Evolutionary conservation across 2,329 filamentous ascomycete species (phyloP).

Genomic region (Pseudogymnoascus pannorum): DNA sequence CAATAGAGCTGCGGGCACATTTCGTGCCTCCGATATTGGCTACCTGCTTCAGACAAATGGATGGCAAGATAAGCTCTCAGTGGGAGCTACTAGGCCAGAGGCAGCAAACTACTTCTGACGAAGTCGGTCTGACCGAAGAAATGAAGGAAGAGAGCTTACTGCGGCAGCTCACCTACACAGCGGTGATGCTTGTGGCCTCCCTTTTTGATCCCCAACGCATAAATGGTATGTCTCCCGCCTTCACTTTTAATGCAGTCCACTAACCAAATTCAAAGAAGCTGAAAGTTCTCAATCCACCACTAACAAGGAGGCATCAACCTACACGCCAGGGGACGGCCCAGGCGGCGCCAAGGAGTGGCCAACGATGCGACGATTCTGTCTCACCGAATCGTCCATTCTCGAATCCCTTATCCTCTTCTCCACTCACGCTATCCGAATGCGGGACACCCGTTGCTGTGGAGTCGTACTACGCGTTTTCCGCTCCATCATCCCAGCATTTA

Average conservation of each 20-base stretch:
- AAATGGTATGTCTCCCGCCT: slow-evolving; percentile 40
- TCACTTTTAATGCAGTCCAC: neutral
- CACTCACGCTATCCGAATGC: slow-evolving; percentile 81
- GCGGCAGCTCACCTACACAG: slow-evolving; percentile 83
- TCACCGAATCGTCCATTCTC: slow-evolving; percentile 69
- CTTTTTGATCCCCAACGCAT: slow-evolving; percentile 69
- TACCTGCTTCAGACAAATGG: slow-evolving; percentile 76
- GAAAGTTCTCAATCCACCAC: slow-evolving; percentile 6
- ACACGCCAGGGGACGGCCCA: slow-evolving; percentile 16
- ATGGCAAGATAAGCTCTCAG: slow-evolving; percentile 77
- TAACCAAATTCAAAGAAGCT: slow-evolving; percentile 7
- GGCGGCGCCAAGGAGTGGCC: slow-evolving; percentile 36
- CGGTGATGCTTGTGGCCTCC: slow-evolving; percentile 84
- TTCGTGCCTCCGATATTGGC: slow-evolving; percentile 82
- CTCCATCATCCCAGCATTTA: slow-evolving; percentile 74
- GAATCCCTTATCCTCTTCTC: slow-evolving; percentile 88
- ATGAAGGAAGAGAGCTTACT: slow-evolving; percentile 98
- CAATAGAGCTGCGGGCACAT: slow-evolving; percentile 63
- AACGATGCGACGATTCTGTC: slow-evolving; percentile 72
- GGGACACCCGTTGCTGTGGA: slow-evolving; percentile 80
- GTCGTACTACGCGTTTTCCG: slow-evolving; percentile 83
- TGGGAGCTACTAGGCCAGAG: slow-evolving; percentile 71
- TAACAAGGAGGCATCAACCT: slow-evolving; percentile 26
- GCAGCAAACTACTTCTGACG: slow-evolving; percentile 55
- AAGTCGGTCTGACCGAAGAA: slow-evolving; percentile 80